Conservation (phyloP, 192 early-diverging fungal species). For the Podila epicladia region DNA sequence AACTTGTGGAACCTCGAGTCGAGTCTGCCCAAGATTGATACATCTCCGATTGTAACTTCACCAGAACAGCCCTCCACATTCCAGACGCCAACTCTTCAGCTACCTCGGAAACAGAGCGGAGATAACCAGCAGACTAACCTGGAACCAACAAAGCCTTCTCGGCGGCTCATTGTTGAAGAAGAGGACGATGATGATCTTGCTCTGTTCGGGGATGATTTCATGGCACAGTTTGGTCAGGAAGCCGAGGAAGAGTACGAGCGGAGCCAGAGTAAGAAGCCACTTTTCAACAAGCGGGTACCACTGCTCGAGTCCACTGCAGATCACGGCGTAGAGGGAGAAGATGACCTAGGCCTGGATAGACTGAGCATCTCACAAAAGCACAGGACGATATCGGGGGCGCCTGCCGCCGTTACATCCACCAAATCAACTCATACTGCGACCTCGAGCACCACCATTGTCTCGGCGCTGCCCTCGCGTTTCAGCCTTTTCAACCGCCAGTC, state of each 20-base stretch:
- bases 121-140: neutral
- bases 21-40: neutral
- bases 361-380: slow-evolving; percentile 44
- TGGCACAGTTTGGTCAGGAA: slow-evolving; percentile 34
- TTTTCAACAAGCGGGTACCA: slow-evolving; percentile 23
- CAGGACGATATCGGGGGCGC: slow-evolving; percentile 26
- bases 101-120: too few relatives aligned
- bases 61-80: neutral
- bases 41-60: neutral
- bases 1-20: neutral
- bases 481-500: slow-evolving; percentile 5
- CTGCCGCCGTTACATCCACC: neutral
- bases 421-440: slow-evolving; percentile 22
- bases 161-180: neutral
- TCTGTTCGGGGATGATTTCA: slow-evolving; percentile 33
- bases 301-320: slow-evolving; percentile 10
- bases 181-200: slow-evolving; percentile 15
- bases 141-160: neutral
- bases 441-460: slow-evolving; percentile 37
- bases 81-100: neutral
- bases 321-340: neutral
- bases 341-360: slow-evolving; percentile 28
- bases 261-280: slow-evolving; percentile 16
- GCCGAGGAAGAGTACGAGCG: slow-evolving; percentile 23
- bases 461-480: slow-evolving; percentile 10